Evolutionary conservation across 2,329 filamentous ascomycete species (phyloP).

Genomic region (Alternaria triticimaculans): DNA sequence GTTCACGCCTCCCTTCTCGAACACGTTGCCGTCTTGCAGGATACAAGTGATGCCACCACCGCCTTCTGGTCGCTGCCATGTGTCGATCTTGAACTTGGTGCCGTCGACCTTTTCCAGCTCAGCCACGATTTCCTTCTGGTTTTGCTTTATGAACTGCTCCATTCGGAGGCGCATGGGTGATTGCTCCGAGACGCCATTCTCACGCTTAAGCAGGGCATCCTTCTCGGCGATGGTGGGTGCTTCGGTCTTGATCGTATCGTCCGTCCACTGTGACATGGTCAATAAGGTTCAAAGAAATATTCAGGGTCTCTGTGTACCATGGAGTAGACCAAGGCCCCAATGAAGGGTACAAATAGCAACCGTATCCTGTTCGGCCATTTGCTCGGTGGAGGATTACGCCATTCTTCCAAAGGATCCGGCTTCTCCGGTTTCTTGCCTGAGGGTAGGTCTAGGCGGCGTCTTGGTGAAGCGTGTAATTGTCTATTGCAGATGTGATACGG

Average conservation of each 20-base stretch:
- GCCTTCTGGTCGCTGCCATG: conserved; percentile 85
- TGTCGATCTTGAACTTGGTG: conserved; percentile 79
- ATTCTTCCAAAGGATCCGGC: conserved; percentile 39
- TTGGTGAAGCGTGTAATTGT: conserved; percentile 18
- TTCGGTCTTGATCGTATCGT: conserved; percentile 59
- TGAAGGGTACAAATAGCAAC: conserved; percentile 57
- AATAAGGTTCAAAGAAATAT: not conserved
- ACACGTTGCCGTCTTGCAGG: conserved; percentile 93
- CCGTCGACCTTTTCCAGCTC: conserved; percentile 86
- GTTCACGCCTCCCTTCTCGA: conserved; percentile 97
- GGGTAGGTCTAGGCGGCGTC: conserved; percentile 29
- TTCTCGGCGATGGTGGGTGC: conserved; percentile 79
- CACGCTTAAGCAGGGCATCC: conserved; percentile 80
- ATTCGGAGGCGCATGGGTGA: conserved; percentile 98
- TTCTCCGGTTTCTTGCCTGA: conserved; percentile 25
- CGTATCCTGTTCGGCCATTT: conserved; percentile 52
- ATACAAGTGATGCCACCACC: conserved; percentile 95
- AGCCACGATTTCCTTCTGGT: conserved; percentile 85
- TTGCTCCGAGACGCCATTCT: conserved; percentile 73
- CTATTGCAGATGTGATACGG: conserved; percentile 21
- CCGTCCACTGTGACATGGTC: conserved; percentile 34
- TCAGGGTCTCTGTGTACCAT: conserved; percentile 56
- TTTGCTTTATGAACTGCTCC: conserved; percentile 94
- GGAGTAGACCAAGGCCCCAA: conserved; percentile 63
- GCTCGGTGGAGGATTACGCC: conserved; percentile 45